Conservation (phyloP, 2,329 filamentous ascomycete genomes). For the Monosporascus ibericus region DNA sequence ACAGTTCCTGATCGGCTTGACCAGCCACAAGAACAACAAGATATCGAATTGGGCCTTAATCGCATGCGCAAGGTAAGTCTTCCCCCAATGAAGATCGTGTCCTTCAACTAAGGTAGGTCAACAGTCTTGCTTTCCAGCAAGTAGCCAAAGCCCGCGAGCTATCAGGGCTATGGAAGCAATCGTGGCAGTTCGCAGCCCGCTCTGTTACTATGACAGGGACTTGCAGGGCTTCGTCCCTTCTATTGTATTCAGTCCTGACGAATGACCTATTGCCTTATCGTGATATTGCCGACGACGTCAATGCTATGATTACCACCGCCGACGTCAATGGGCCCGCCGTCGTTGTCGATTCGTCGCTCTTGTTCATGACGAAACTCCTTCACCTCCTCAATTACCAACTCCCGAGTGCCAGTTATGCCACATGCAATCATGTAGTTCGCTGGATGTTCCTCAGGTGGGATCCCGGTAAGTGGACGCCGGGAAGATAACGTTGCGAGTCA, state of each 20-base stretch:
- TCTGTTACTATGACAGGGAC: constrained; percentile 63
- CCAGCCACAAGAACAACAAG: constrained; percentile 62
- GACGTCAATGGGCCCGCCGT: constrained; percentile 76
- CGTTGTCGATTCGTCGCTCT: constrained; percentile 72
- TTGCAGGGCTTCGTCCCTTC: constrained; percentile 70
- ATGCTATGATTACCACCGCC: constrained; percentile 66
- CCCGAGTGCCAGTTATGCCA: constrained; percentile 60
- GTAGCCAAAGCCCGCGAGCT: constrained; percentile 34
- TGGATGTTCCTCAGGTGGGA: constrained; percentile 84
- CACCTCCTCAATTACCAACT: constrained; percentile 60
- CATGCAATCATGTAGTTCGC: constrained; percentile 65
- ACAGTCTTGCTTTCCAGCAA: constrained; percentile 40
- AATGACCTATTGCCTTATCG: constrained; percentile 61
- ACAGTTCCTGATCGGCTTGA: constrained; percentile 49
- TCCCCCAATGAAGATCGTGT: background rate
- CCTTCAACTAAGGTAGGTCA: constrained; percentile 4
- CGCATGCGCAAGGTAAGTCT: constrained; percentile 66
- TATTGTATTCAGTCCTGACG: constrained; percentile 64
- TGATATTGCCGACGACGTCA: constrained; percentile 61
- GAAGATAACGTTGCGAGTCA: background rate
- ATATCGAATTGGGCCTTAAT: constrained; percentile 79
- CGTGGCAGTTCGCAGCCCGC: constrained; percentile 70
- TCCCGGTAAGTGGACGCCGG: constrained; percentile 52
- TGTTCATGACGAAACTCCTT: constrained; percentile 65
- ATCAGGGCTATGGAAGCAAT: constrained; percentile 56